phyloP scores from a whole-genome alignment of 2,329 filamentous ascomycete species.

The Didymella pinodella region DNA sequence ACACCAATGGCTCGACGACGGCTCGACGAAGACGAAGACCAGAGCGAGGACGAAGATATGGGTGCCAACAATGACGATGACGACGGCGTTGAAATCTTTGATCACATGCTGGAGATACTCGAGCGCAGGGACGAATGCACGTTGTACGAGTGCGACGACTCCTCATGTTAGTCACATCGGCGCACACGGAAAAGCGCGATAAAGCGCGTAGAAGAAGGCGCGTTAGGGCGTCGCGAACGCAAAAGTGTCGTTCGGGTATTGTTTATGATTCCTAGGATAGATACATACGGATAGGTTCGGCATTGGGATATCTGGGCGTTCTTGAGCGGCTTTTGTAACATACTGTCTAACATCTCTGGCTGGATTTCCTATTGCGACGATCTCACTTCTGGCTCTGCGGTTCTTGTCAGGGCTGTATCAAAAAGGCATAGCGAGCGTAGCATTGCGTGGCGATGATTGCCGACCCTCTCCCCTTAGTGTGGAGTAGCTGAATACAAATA shows the following conservation, averaged over 20 bases:
- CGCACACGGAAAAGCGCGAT: neutral
- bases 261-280: constrained; percentile 14
- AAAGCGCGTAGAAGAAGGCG: neutral
- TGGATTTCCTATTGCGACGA: constrained; percentile 4
- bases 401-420: constrained; percentile 14
- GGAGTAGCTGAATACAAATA: constrained; percentile 6
- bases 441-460: constrained; percentile 15
- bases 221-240: neutral
- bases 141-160: constrained; percentile 21
- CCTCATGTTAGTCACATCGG: constrained; percentile 7
- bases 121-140: constrained; percentile 23
- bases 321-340: constrained; percentile 15
- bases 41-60: constrained; percentile 14
- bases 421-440: constrained; percentile 19
- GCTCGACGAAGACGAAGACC: constrained; percentile 24
- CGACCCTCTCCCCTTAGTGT: constrained; percentile 20
- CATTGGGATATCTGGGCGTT: constrained; percentile 4
- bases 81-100: constrained; percentile 29
- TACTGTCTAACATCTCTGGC: constrained; percentile 15
- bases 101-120: constrained; percentile 33
- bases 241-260: constrained; percentile 1
- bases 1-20: constrained; percentile 11
- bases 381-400: constrained; percentile 12
- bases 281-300: constrained; percentile 7
- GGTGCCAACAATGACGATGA: constrained; percentile 18